Percentiles rank a stretch among this genome's conserved stretches.
These are phyloP conservation scores for Marasmius sp. DNA, from an alignment of 1,284 basidiomycete genomes.

Conservation along the genomic window DNA sequence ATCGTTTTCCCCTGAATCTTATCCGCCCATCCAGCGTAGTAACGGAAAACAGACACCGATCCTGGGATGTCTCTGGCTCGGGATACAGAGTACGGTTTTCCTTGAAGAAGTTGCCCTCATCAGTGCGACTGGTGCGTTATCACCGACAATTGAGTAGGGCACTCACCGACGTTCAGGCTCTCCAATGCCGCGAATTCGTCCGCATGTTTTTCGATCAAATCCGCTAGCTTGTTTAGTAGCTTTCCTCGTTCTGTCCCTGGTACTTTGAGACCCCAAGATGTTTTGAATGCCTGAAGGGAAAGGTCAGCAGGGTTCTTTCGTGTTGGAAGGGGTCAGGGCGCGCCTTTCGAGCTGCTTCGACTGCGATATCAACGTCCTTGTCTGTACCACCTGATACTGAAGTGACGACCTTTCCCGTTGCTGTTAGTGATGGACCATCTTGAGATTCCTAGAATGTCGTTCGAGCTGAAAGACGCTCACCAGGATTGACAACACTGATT, in stretches of 20 bases:
- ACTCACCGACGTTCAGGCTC: constrained; percentile 59
- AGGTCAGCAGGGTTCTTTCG: background rate
- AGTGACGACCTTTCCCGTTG: constrained; percentile 8
- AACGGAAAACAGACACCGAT: constrained; percentile 46
- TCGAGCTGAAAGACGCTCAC: constrained; percentile 27
- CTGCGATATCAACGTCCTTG: constrained; percentile 7
- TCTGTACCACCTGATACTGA: constrained; percentile 7
- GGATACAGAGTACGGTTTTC: constrained; percentile 54
- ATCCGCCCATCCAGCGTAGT: constrained; percentile 54
- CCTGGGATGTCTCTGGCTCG: constrained; percentile 50
- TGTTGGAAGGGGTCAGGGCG: background rate
- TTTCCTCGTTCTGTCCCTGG: constrained; percentile 63
- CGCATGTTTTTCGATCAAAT: constrained; percentile 66
- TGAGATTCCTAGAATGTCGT: background rate
- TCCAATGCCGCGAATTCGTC: constrained; percentile 76
- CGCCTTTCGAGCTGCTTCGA: constrained; percentile 5
- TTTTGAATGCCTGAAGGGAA: constrained; percentile 51
- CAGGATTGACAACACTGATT: constrained; percentile 73
- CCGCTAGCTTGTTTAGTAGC: constrained; percentile 67
- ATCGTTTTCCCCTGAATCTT: constrained; percentile 68
- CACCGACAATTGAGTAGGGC: background rate
- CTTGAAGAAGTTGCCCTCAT: constrained; percentile 17
- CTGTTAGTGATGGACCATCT: background rate
- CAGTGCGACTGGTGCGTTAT: background rate
- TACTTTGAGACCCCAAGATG: constrained; percentile 61